A percentile compares a stretch with the other conserved stretches of the same genome.
Evolutionary conservation across 352 stramenopile genomes (phyloP).

Genomic region (Pythium biforme): DNA sequence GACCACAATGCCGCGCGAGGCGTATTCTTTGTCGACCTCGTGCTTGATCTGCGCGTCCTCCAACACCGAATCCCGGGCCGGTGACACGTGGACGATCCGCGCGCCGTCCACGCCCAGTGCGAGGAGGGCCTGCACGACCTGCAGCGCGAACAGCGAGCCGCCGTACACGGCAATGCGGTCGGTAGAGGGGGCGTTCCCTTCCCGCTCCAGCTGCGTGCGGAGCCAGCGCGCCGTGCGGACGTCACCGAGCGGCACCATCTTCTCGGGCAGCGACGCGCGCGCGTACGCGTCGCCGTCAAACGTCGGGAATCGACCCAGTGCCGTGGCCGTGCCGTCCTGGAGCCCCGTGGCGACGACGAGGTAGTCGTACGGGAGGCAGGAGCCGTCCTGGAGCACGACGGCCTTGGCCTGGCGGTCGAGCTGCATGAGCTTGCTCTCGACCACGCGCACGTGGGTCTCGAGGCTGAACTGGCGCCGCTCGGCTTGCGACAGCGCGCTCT

Average conservation of each 20-base stretch:
- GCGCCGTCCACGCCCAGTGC: constrained; percentile 36
- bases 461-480: constrained; percentile 46
- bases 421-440: constrained; percentile 47
- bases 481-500: constrained; percentile 32
- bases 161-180: constrained; percentile 59
- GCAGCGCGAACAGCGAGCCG: constrained; percentile 58
- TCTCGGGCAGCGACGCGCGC: constrained; percentile 8
- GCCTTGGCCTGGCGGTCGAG: constrained; percentile 49
- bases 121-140: constrained; percentile 62
- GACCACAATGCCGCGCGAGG: constrained; percentile 34
- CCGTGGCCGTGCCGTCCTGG: constrained; percentile 33
- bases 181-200: constrained; percentile 7
- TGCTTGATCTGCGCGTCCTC: constrained; percentile 56
- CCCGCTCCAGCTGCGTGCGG: constrained; percentile 17
- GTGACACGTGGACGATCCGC: constrained; percentile 60
- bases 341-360: constrained; percentile 63
- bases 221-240: constrained; percentile 25
- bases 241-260: constrained; percentile 28
- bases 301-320: constrained; percentile 22
- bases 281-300: constrained; percentile 28
- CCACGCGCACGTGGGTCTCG: constrained; percentile 41
- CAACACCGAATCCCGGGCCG: constrained; percentile 45
- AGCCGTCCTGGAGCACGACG: constrained; percentile 62
- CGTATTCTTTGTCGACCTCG: constrained; percentile 60
- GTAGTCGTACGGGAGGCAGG: constrained; percentile 65